phyloP scores from a whole-genome alignment of 2,329 filamentous ascomycete species.

The Penicillium palitans region DNA sequence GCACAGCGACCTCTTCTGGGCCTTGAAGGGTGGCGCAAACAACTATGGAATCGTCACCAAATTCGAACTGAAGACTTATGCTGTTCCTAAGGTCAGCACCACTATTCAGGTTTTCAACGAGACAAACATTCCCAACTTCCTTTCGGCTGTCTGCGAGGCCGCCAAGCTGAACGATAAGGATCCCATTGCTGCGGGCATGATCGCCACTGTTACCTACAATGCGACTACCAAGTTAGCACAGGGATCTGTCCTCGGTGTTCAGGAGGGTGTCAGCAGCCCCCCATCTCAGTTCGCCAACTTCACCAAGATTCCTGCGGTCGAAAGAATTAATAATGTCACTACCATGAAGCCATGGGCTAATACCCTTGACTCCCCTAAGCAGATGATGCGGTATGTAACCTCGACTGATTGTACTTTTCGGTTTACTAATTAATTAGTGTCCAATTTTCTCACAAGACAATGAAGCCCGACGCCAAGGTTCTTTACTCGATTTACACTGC shows the following conservation, averaged over 20 bases:
- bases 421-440: conserved; percentile 23
- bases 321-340: conserved; percentile 31
- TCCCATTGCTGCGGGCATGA: conserved; percentile 33
- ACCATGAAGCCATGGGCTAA: conserved; percentile 30
- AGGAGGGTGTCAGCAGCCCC: conserved; percentile 36
- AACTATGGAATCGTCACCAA: conserved; percentile 39
- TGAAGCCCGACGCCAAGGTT: conserved; percentile 37
- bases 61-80: conserved; percentile 30
- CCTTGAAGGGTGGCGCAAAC: conserved; percentile 38
- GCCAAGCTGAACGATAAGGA: conserved; percentile 23
- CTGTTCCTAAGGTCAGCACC: conserved; percentile 30
- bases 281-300: conserved; percentile 38
- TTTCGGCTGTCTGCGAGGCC: conserved; percentile 31
- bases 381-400: conserved; percentile 37
- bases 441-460: conserved; percentile 41
- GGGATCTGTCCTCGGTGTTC: conserved; percentile 35
- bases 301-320: conserved; percentile 27
- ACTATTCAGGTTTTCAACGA: conserved; percentile 38
- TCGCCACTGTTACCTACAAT: conserved; percentile 34
- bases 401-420: not conserved
- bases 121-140: conserved; percentile 23
- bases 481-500: conserved; percentile 35
- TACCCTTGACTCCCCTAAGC: conserved; percentile 33
- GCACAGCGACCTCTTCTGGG: conserved; percentile 38
- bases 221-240: conserved; percentile 25